Conservation (phyloP, 2,329 filamentous ascomycete species). For the Zymoseptoria tritici region DNA sequence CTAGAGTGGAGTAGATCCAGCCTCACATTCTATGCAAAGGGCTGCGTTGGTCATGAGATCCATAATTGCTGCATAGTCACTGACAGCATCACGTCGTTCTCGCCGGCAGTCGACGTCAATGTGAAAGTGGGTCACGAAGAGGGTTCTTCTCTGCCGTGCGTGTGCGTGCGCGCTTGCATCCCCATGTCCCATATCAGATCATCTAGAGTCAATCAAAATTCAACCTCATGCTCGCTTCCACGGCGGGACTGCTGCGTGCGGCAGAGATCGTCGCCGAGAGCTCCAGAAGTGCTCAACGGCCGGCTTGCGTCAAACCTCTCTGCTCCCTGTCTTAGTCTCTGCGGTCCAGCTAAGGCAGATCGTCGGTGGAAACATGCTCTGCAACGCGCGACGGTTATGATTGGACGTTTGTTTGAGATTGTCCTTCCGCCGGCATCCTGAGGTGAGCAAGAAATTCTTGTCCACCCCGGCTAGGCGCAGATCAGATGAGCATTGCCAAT, state of each 20-base stretch:
- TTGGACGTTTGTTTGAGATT: background rate
- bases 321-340: background rate
- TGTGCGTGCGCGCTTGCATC: background rate
- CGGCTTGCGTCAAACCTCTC: background rate
- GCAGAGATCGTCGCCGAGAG: background rate
- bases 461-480: background rate
- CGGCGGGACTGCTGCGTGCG: background rate
- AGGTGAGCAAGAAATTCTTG: background rate
- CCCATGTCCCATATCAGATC: background rate
- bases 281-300: background rate
- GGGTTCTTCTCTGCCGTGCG: background rate
- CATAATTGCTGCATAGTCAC: background rate
- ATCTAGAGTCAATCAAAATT: background rate
- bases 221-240: background rate
- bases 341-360: background rate
- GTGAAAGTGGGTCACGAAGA: background rate
- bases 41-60: background rate
- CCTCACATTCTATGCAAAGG: background rate
- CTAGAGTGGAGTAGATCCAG: background rate
- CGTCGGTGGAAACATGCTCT: background rate
- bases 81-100: background rate
- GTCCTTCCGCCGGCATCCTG: background rate
- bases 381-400: background rate
- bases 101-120: background rate
- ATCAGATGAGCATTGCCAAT: background rate